phyloP scores from a whole-genome alignment of 2,329 filamentous ascomycete species.

The Bipolaris cookei region DNA sequence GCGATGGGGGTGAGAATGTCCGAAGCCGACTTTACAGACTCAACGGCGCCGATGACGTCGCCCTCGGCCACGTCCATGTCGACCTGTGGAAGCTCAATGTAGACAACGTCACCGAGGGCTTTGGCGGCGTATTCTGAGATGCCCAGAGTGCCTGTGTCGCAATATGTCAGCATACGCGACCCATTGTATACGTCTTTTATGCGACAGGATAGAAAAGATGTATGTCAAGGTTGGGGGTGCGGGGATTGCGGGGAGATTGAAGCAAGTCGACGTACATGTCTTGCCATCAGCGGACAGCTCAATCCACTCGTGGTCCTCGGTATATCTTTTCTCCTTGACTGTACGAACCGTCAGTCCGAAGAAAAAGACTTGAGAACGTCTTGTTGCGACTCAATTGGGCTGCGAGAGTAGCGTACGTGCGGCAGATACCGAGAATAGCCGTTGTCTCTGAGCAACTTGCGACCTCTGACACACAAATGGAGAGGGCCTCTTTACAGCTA shows the following conservation, averaged over 20 bases:
- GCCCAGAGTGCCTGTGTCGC: constrained; percentile 67
- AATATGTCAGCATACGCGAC: not conserved
- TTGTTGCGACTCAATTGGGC: constrained; percentile 5
- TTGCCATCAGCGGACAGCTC: constrained; percentile 83
- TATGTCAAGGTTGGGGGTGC: not conserved
- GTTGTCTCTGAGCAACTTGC: constrained; percentile 32
- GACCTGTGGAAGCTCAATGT: constrained; percentile 85
- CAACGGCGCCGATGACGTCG: constrained; percentile 90
- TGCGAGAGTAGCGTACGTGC: constrained; percentile 33
- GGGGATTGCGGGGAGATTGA: constrained; percentile 9
- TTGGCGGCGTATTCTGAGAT: constrained; percentile 92
- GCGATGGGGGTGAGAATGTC: constrained; percentile 91
- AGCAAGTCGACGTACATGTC: constrained; percentile 62
- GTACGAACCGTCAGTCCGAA: constrained; percentile 23
- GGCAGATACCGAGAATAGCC: constrained; percentile 50
- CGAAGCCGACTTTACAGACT: constrained; percentile 98
- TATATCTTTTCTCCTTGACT: constrained; percentile 82
- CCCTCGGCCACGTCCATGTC: constrained; percentile 73
- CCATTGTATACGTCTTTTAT: not conserved
- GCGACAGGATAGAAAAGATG: not conserved
- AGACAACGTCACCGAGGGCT: constrained; percentile 94
- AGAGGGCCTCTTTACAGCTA: constrained; percentile 32
- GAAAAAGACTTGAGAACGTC: not conserved
- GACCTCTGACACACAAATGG: constrained; percentile 35
- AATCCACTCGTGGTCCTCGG: constrained; percentile 98